Evolutionary conservation across 768 basidiomycete species (phyloP).

Genomic region (Kondoa subrosea): DNA sequence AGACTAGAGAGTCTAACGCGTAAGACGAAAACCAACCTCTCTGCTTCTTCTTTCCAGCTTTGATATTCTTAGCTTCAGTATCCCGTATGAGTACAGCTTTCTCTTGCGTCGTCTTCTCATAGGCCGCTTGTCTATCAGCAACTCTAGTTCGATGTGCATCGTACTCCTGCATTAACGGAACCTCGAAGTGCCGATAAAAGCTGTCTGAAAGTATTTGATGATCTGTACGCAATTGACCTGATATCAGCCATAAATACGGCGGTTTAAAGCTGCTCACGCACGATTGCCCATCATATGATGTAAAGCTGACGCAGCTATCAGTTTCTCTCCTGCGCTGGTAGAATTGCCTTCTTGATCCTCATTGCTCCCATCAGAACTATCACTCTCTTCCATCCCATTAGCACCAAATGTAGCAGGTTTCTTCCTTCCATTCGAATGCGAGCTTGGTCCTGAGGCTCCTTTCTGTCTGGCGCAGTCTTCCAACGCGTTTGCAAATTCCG

Average conservation of each 20-base stretch:
- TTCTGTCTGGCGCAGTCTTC: slow-evolving; percentile 21
- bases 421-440: background rate
- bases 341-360: slow-evolving; percentile 4
- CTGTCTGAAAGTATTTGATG: slow-evolving; percentile 14
- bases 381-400: background rate
- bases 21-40: slow-evolving; percentile 9
- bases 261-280: background rate
- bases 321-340: slow-evolving; percentile 9
- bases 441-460: slow-evolving; percentile 10
- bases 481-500: slow-evolving; percentile 14
- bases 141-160: slow-evolving; percentile 14
- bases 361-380: background rate
- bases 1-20: background rate
- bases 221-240: background rate
- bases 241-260: background rate
- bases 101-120: slow-evolving; percentile 19
- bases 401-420: slow-evolving; percentile 10
- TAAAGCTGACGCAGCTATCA: slow-evolving; percentile 18
- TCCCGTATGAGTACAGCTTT: slow-evolving; percentile 17
- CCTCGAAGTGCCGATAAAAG: slow-evolving; percentile 16
- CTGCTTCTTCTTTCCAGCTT: slow-evolving; percentile 16
- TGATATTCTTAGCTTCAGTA: slow-evolving; percentile 19
- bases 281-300: slow-evolving; percentile 21
- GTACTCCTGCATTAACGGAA: slow-evolving; percentile 5
- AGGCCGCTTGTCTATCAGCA: slow-evolving; percentile 11